Percentiles rank a stretch among this genome's conserved stretches.
Evolutionary conservation across 768 basidiomycete genomes (phyloP).

Genomic region (Gloeostereum incarnatum): DNA sequence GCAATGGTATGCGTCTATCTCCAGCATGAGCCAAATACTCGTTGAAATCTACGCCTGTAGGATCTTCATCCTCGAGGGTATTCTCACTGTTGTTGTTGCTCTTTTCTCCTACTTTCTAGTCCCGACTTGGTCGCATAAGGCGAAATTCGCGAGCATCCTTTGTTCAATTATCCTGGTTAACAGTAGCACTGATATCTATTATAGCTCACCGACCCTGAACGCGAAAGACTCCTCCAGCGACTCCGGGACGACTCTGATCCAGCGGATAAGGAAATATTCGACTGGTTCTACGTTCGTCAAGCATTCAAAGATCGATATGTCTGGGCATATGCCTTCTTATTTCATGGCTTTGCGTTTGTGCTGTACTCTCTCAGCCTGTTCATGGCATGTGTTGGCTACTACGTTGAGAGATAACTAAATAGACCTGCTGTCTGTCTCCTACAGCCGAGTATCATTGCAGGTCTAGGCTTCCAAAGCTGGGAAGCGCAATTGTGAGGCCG

Average conservation of each 20-base stretch:
- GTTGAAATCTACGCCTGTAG: constrained; percentile 18
- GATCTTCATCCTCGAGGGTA: constrained; percentile 53
- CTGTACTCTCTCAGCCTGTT: constrained; percentile 51
- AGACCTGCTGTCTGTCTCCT: constrained; percentile 1
- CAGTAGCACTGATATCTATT: no score
- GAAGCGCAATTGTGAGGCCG: constrained; percentile 43
- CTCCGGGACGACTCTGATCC: constrained; percentile 47
- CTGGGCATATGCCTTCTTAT: constrained; percentile 51
- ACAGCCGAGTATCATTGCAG: constrained; percentile 51
- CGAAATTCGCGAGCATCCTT: constrained; percentile 17
- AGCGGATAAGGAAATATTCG: constrained; percentile 40
- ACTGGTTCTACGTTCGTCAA: constrained; percentile 47
- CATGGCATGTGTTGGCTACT: constrained; percentile 24
- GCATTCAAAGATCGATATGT: constrained; percentile 50
- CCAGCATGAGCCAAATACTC: background rate
- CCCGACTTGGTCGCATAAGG: constrained; percentile 28
- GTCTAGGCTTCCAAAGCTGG: constrained; percentile 50
- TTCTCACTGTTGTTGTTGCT: constrained; percentile 39
- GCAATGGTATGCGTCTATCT: constrained; percentile 33
- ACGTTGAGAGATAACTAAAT: background rate
- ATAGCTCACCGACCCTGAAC: constrained; percentile 45
- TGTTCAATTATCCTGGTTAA: background rate
- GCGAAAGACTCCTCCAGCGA: constrained; percentile 35
- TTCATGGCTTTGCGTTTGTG: constrained; percentile 54
- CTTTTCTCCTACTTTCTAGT: constrained; percentile 20